These are phyloP conservation scores for Blastomyces emzantsi DNA, from an alignment of 2,329 filamentous ascomycete species.

Conservation along the genomic window DNA sequence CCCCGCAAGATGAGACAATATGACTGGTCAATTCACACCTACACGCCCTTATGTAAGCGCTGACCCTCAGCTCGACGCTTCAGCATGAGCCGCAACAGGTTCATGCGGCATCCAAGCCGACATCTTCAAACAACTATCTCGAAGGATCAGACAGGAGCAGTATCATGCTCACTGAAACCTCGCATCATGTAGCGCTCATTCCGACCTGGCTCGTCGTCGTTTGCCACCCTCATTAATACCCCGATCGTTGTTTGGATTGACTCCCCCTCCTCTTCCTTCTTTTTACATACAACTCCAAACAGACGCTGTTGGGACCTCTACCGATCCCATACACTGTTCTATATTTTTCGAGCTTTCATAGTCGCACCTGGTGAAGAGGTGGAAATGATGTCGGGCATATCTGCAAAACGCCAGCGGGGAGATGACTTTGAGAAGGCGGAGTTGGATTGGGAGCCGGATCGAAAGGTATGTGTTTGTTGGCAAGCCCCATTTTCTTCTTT, in stretches of 20 bases:
- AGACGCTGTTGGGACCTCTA: background rate
- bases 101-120: background rate
- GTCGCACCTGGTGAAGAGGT: background rate
- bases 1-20: too few species aligned
- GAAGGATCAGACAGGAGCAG: constrained; percentile 4
- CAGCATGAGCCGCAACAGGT: background rate
- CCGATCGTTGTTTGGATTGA: background rate
- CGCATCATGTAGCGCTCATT: background rate
- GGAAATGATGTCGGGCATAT: constrained; percentile 19
- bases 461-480: constrained; percentile 21
- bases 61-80: background rate
- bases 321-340: background rate
- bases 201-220: background rate
- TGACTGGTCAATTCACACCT: background rate
- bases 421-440: constrained; percentile 36
- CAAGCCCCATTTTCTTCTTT: background rate
- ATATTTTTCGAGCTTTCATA: background rate
- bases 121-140: constrained; percentile 9
- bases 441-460: constrained; percentile 14
- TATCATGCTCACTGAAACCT: constrained; percentile 11
- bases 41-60: background rate
- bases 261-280: background rate
- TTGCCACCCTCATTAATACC: background rate
- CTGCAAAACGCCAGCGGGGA: constrained; percentile 24
- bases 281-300: background rate